These are phyloP conservation scores for Trichoderma lentiforme DNA, from an alignment of 2,329 filamentous ascomycete species.

Conservation along the genomic window DNA sequence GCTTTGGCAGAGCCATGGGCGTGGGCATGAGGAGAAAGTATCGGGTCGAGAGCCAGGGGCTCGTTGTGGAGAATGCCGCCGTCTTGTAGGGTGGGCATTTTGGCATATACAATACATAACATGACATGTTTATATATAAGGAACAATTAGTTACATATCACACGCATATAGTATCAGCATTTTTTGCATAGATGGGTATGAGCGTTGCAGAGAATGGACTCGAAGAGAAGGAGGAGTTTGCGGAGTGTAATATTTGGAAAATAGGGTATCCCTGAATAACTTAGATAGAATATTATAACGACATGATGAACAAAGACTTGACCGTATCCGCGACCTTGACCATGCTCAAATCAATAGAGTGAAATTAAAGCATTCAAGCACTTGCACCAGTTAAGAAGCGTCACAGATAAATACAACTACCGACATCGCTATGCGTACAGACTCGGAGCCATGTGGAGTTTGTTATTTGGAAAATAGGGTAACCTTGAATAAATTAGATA, in stretches of 20 bases:
- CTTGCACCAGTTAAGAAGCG: too few relatives aligned
- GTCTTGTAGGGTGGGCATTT: slow-evolving; percentile 40
- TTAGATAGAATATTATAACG: neutral
- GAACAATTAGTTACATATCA: neutral
- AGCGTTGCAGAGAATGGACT: neutral
- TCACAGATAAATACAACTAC: neutral
- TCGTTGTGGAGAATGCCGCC: slow-evolving; percentile 74
- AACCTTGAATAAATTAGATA: too few relatives aligned
- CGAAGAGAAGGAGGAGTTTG: neutral
- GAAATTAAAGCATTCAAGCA: too few relatives aligned
- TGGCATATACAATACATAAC: neutral
- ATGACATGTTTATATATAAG: neutral
- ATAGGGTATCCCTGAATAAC: neutral
- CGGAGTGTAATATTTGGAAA: neutral
- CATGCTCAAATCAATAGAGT: neutral
- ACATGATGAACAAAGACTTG: neutral
- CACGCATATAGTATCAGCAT: neutral
- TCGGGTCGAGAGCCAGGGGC: slow-evolving; percentile 74
- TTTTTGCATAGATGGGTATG: neutral
- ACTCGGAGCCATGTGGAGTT: neutral
- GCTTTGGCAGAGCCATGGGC: slow-evolving; percentile 60
- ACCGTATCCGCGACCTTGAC: neutral
- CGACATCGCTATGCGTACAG: neutral
- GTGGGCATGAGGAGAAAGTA: slow-evolving; percentile 77
- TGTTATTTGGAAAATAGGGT: too few relatives aligned